A percentile compares a stretch with the other conserved stretches of the same genome.
Conservation (phyloP, 169 alveolate species). For the Eimeria necatrix region DNA sequence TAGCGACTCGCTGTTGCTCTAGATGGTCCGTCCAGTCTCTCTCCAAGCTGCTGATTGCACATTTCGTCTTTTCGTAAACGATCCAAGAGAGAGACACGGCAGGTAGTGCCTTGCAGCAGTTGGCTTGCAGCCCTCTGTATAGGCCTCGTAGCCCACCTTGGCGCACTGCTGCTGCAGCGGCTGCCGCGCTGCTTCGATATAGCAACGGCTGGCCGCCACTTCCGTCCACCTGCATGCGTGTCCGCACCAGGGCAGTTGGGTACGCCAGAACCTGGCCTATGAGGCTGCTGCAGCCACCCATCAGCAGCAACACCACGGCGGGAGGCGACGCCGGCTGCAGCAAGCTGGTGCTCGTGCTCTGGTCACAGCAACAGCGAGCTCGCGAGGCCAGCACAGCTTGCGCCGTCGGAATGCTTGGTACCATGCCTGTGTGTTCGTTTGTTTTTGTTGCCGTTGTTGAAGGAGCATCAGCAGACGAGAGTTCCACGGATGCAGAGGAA, state of each 20-base stretch:
- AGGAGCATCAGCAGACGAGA: background rate
- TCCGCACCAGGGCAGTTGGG: constrained; percentile 82
- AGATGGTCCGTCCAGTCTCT: constrained; percentile 49
- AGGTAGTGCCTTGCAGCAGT: constrained; percentile 84
- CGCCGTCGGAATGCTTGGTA: background rate
- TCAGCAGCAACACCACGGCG: constrained; percentile 65
- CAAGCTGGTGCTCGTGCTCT: constrained; percentile 59
- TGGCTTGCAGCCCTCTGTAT: constrained; percentile 82
- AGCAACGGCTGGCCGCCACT: constrained; percentile 65
- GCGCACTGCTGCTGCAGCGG: constrained; percentile 64
- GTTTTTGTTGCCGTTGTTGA: background rate
- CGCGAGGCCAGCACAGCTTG: constrained; percentile 3
- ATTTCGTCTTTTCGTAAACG: constrained; percentile 82
- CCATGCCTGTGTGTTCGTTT: background rate
- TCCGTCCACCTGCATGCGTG: constrained; percentile 85
- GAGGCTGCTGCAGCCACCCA: constrained; percentile 79
- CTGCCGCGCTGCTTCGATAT: constrained; percentile 76
- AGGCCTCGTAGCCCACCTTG: constrained; percentile 80
- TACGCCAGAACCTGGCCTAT: constrained; percentile 82
- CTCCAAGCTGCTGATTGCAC: constrained; percentile 59
- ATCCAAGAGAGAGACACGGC: constrained; percentile 84
- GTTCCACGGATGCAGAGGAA: background rate
- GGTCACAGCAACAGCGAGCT: constrained; percentile 67
- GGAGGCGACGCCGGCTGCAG: constrained; percentile 39
- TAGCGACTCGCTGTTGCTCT: constrained; percentile 36